Evolutionary conservation across 2,329 filamentous ascomycete species (phyloP), one percentile per base, ranked within the genome.

Genomic region (Ampelomyces quisqualis): DNA sequence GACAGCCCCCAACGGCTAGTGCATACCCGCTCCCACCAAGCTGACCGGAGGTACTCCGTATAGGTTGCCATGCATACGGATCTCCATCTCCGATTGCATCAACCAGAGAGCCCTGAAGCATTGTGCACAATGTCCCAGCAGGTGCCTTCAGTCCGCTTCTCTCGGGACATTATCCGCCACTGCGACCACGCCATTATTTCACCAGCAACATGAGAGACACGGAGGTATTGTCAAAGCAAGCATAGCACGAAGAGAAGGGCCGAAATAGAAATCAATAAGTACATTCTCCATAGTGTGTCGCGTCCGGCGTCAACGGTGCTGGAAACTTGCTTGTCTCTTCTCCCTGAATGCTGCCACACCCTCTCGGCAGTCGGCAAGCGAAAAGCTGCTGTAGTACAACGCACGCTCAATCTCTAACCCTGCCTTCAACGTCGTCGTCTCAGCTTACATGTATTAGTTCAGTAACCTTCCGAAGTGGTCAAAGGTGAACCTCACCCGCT

Each of bases 261-360:
- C 38, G 38, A 40, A 40, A 28, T 5, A 20, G 19, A 24, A n/a
- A 23, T 19, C 14, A 22, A 38, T 24, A 14, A 24, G 13, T 15
- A 15, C 23, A 23, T 32, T 23, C 20, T 28, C 30, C 18, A 20
- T 10, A 21, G 22, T 8, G 14, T 26, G n/a, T 26, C 30, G 14
- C 15, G 14, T 20, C n/a, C 22, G 15, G n/a, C 22, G 19, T 48
- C 34, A 48, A 34, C 41, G 39, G 33, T 64, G 53, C 30, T 53
- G 42, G 40, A 65, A 60, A 29, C 15, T 43, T 8, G 57, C 50
- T 18, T 53, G 36, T 10, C 62, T 53, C 57, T 74, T 74, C 43
- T 70, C 60, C 37, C 72, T 44, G 48, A 74, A 74, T 1, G 70
- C 70, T 24, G 60, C 55, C 38, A 73, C 67, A 8, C 72, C 72